Evolutionary conservation across 768 basidiomycete species (phyloP), one percentile per base, ranked within the genome.

Genomic region (Pulveroboletus sp.): DNA sequence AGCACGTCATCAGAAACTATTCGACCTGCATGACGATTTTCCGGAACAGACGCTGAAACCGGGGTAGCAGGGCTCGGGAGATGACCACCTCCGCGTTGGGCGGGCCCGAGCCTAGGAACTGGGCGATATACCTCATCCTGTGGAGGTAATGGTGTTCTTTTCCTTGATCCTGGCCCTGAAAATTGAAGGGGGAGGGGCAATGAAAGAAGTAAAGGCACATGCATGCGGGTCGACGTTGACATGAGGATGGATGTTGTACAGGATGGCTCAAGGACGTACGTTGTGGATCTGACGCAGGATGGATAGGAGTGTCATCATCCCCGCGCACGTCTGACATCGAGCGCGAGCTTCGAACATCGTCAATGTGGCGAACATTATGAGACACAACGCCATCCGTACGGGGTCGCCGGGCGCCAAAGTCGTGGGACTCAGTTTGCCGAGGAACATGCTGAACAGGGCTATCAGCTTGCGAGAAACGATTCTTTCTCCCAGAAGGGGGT

Each of bases 181-280:
- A 50, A 53, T 47, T 48, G 42, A 51, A 60, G 51, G 42, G 41
- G 46, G 32, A 47, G 50, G 54, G 17, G 46, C 49, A 55, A 64
- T 51, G 58, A 50, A 51, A 40, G 40, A 60, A 58, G 52, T 4
- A 46, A 55, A 31, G 53, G 44, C 35, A 36, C 47, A 66, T 60
- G 55, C 50, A 57, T 48, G 44, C 55, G 55, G 54, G 61, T 55
- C 51, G 58, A 58, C 24, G 57, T 57, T 59, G 64, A 43, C 48
- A 62, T 64, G 61, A 64, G 59, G 60, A 60, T 51, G 60, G 60
- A 24, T 58, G 58, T 37, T 49, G 60, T 41, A 63, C 32, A 57
- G 55, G 60, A 64, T 61, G 59, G 58, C 56, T 64, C 58, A 58
- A 61, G 49, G 48, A 74, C 72, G 70, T 70, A 68, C 67, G 67